phyloP scores from a whole-genome alignment of 2,329 filamentous ascomycete species.

The Fusarium sp. region DNA sequence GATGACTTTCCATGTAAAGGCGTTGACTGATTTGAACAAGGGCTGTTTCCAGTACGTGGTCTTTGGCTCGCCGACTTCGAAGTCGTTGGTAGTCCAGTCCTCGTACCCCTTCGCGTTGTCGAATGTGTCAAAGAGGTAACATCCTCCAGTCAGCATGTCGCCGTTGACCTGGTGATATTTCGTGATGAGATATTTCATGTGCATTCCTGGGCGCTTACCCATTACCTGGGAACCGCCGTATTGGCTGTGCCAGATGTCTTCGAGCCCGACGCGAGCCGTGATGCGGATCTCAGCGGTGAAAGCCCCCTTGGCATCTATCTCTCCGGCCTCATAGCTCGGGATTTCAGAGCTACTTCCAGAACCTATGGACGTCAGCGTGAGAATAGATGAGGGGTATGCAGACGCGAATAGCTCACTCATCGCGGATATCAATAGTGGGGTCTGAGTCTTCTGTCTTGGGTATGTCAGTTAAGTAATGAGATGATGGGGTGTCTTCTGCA shows the following conservation, averaged over 20 bases:
- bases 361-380: not conserved
- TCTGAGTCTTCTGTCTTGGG: not conserved
- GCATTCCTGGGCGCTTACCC: conserved; percentile 37
- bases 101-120: conserved; percentile 27
- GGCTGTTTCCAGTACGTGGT: conserved; percentile 43
- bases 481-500: not conserved
- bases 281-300: conserved; percentile 40
- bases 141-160: conserved; percentile 32
- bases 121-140: conserved; percentile 33
- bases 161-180: conserved; percentile 38
- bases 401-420: conserved; percentile 14
- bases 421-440: not conserved
- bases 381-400: not conserved
- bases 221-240: conserved; percentile 32
- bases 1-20: conserved; percentile 37
- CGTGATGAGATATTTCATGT: conserved; percentile 36
- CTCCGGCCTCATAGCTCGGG: conserved; percentile 19
- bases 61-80: conserved; percentile 39
- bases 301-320: conserved; percentile 25
- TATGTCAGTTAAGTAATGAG: not conserved
- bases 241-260: conserved; percentile 39
- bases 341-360: not conserved
- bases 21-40: conserved; percentile 24
- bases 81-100: conserved; percentile 41
- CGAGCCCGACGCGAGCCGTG: conserved; percentile 13